Conservation (phyloP, 2,329 filamentous ascomycete genomes). For the Calonectria multiphialidica region DNA sequence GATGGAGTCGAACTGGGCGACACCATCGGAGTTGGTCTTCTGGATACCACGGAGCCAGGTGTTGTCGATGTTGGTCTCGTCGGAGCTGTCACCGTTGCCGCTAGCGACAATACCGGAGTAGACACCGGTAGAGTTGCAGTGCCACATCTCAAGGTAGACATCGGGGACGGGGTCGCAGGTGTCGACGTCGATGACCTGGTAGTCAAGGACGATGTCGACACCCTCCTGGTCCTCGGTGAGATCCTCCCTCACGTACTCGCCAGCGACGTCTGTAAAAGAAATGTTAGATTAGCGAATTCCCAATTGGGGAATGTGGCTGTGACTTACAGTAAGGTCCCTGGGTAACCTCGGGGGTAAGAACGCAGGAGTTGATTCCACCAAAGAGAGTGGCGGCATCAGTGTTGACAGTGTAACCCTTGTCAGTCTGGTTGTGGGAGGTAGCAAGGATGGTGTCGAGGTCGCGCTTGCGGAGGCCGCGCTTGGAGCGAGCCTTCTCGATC, state of each 20-base stretch:
- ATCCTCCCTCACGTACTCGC: conserved; percentile 51
- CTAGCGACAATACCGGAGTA: conserved; percentile 56
- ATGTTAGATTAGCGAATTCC: background rate
- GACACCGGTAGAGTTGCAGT: conserved; percentile 61
- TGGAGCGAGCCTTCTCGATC: conserved; percentile 56
- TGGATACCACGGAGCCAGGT: conserved; percentile 54
- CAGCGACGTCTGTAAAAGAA: conserved; percentile 41
- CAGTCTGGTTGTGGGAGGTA: conserved; percentile 53
- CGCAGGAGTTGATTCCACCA: conserved; percentile 55
- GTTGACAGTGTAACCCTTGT: conserved; percentile 45
- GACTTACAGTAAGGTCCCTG: conserved; percentile 59
- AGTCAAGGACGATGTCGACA: conserved; percentile 55
- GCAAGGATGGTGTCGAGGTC: conserved; percentile 49
- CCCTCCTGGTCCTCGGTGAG: conserved; percentile 56
- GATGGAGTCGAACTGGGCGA: conserved; percentile 57
- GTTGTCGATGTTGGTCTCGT: conserved; percentile 46
- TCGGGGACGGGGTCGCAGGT: conserved; percentile 57
- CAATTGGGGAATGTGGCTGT: background rate
- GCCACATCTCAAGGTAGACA: conserved; percentile 60
- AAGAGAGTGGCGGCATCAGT: conserved; percentile 52
- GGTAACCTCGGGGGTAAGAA: conserved; percentile 63
- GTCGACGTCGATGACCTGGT: conserved; percentile 58
- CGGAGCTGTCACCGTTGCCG: conserved; percentile 59
- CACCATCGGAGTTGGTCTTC: conserved; percentile 54
- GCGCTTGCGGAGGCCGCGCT: conserved; percentile 48